Conservation (phyloP, 306 rosid genomes). For the Adenanthera pavonina region DNA sequence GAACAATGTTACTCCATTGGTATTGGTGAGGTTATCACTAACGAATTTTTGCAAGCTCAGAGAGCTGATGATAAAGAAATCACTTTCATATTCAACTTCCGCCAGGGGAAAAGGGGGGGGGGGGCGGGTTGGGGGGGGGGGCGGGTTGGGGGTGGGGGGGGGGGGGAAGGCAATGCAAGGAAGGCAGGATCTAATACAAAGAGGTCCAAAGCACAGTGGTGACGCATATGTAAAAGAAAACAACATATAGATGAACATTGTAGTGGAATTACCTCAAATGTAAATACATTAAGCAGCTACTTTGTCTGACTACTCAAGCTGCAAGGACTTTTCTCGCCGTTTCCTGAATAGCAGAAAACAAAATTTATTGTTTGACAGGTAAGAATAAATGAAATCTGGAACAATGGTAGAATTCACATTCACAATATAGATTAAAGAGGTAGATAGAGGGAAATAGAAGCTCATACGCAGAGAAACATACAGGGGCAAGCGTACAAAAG, state of each 20-base stretch:
- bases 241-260: background rate
- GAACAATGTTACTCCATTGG: background rate
- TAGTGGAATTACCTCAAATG: conserved; percentile 38
- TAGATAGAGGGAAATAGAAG: background rate
- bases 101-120: background rate
- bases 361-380: background rate
- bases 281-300: conserved; percentile 43
- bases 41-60: conserved; percentile 10
- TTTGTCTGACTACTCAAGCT: conserved; percentile 43
- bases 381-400: background rate
- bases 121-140: background rate
- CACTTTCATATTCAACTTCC: conserved; percentile 6
- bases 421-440: background rate
- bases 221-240: background rate
- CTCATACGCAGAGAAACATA: background rate
- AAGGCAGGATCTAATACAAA: background rate
- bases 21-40: background rate
- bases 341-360: conserved; percentile 52
- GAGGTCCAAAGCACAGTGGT: background rate
- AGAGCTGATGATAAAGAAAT: conserved; percentile 26
- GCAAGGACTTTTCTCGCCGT: conserved; percentile 34
- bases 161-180: background rate
- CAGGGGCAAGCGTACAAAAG: background rate
- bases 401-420: background rate
- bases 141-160: background rate